Evolutionary conservation across 2,329 filamentous ascomycete genomes (phyloP).

Genomic region (Venturia nashicola): DNA sequence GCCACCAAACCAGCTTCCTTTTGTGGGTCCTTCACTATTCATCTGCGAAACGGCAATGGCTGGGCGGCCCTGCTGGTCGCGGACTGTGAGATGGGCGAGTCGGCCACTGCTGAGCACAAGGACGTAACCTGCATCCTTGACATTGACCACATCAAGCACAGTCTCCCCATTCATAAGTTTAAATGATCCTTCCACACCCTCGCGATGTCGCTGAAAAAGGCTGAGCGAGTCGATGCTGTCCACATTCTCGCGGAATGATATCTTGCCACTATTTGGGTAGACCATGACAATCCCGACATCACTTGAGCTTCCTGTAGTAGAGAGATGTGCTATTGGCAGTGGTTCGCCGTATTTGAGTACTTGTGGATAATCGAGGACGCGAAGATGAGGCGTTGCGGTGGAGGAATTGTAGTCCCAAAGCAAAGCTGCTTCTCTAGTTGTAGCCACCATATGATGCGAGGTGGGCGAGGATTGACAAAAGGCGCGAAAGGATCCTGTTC

Average conservation of each 20-base stretch:
- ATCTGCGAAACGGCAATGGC: slow-evolving; percentile 68
- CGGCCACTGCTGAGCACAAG: slow-evolving; percentile 76
- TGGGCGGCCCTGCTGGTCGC: slow-evolving; percentile 78
- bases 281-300: slow-evolving; percentile 77
- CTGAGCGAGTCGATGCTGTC: slow-evolving; percentile 76
- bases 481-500: slow-evolving; percentile 23
- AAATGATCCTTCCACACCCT: slow-evolving; percentile 64
- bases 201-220: slow-evolving; percentile 69
- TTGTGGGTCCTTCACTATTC: slow-evolving; percentile 44
- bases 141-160: slow-evolving; percentile 65
- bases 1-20: slow-evolving; percentile 65
- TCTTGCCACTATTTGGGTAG: slow-evolving; percentile 69
- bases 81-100: slow-evolving; percentile 72
- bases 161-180: slow-evolving; percentile 66
- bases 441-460: slow-evolving; percentile 60
- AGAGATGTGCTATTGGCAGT: slow-evolving; percentile 70
- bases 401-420: slow-evolving; percentile 75
- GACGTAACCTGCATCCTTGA: slow-evolving; percentile 78
- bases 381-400: slow-evolving; percentile 57
- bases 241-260: slow-evolving; percentile 93
- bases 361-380: slow-evolving; percentile 68
- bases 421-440: slow-evolving; percentile 72
- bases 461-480: slow-evolving; percentile 38
- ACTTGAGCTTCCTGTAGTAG: slow-evolving; percentile 63
- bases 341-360: slow-evolving; percentile 56